These are phyloP conservation scores for Botryobasidium botryosum DNA, from an alignment of 768 basidiomycete species.

Conservation along the genomic window DNA sequence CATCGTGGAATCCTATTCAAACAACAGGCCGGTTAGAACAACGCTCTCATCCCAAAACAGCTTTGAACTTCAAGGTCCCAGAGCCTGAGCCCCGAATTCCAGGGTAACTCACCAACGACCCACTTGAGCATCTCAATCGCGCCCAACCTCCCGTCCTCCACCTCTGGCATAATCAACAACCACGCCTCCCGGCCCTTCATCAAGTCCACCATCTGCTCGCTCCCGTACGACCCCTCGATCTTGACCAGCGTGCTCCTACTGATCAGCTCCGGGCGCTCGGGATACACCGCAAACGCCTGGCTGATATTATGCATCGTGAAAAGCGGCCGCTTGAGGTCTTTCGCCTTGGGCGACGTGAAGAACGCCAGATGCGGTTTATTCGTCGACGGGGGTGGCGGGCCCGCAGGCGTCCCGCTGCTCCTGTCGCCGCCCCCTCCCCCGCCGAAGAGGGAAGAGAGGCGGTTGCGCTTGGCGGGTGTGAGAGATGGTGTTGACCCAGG, in stretches of 20 bases:
- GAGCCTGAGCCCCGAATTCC: not conserved
- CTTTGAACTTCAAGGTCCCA: not conserved
- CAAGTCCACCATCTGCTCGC: conserved; percentile 44
- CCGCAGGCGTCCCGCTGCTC: too few relatives aligned
- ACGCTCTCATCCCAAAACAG: not conserved
- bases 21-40: not conserved
- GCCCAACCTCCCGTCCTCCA: conserved; percentile 33
- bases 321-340: conserved; percentile 55
- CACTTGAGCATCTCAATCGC: conserved; percentile 80
- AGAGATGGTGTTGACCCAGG: conserved; percentile 18
- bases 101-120: conserved; percentile 52
- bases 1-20: conserved; percentile 58
- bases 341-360: conserved; percentile 45
- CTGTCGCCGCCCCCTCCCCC: conserved; percentile 20
- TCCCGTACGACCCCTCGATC: conserved; percentile 68
- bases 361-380: conserved; percentile 34
- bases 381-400: conserved; percentile 15
- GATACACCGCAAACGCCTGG: conserved; percentile 89
- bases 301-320: conserved; percentile 52
- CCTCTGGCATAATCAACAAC: conserved; percentile 81
- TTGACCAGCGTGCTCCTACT: conserved; percentile 81
- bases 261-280: conserved; percentile 87
- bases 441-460: conserved; percentile 52
- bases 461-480: conserved; percentile 32
- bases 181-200: conserved; percentile 68